These are phyloP conservation scores for Pythium aquatile DNA, from an alignment of 352 stramenopile species.

Conservation along the genomic window DNA sequence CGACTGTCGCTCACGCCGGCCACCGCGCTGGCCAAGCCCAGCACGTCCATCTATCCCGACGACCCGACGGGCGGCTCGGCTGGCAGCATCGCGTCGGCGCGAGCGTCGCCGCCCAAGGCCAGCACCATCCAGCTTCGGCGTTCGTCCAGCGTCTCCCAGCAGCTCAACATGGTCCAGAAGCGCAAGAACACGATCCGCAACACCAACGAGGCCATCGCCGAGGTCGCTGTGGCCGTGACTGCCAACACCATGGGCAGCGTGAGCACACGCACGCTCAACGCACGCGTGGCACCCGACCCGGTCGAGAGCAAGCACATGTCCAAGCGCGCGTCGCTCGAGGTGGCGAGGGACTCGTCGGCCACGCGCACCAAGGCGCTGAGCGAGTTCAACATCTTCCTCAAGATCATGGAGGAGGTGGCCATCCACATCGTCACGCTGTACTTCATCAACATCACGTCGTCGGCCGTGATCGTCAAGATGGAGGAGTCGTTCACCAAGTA, in stretches of 20 bases:
- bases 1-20: not conserved
- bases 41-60: constrained; percentile 33
- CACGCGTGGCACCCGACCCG: constrained; percentile 39
- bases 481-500: constrained; percentile 78
- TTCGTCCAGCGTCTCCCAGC: constrained; percentile 43
- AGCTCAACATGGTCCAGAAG: constrained; percentile 33
- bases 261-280: constrained; percentile 18
- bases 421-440: constrained; percentile 80
- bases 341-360: constrained; percentile 50
- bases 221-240: constrained; percentile 29
- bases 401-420: constrained; percentile 79
- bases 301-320: not conserved
- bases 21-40: constrained; percentile 8
- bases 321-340: constrained; percentile 35
- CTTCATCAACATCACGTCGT: constrained; percentile 78
- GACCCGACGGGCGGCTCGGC: constrained; percentile 39
- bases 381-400: constrained; percentile 77
- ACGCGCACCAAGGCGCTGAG: constrained; percentile 52
- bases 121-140: constrained; percentile 40
- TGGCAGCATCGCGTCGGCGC: constrained; percentile 25
- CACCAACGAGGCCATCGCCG: constrained; percentile 20
- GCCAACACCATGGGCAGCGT: constrained; percentile 29
- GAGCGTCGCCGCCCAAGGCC: constrained; percentile 22
- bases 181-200: constrained; percentile 25
- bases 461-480: constrained; percentile 69